Base-by-base conservation (phyloP, 805 yeast species). In the Kodamaea lidongshanica region DNA sequence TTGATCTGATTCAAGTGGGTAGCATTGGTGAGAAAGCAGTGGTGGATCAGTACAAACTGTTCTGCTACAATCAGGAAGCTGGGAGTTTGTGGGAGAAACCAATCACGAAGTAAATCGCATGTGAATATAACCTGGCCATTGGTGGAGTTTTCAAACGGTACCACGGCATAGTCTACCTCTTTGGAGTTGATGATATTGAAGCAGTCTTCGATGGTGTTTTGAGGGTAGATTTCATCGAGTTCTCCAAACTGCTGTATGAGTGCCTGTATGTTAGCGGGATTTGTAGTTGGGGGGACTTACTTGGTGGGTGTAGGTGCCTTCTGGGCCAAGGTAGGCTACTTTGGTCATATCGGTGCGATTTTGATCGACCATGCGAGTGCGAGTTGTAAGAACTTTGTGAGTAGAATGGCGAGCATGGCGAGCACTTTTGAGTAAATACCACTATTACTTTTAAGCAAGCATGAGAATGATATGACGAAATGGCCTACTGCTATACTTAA, bases 131-230 rank as follows among this genome's bases (percentile, higher is more conserved):
- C 98, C 42, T 81, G 88, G 0, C 98, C 98, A 54, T 89, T 92
- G 2, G 96, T 81, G 3, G 96, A 87, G 58, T 89, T 89, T 46
- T 89, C 96, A 43, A 85, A 73, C 1, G 98, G 98, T 2, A 92
- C 81, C 7, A 87, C 80, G 0, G 89, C 78, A 47, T 63, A 77
- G 31, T 77, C 78, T n/a, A 76, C 77, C 3, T 45, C 42, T 12
- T 57, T 57, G 3, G 54, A 42, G 19, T 67, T 54, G 7, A 80
- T 56, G 1, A 61, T 52, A 27, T 65, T 61, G 50, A 89, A 82
- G 49, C 96, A 89, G 14, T 73, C 75, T 10, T 57, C 58, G 15
- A 74, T 74, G 6, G 67, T 56, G 3, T 52, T 36, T 32, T 73
- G 74, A 1, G 54, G 70, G 33, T 29, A 44, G 1, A 58, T 44